Base-by-base conservation (phyloP, 352 stramenopile genomes). In the Phytophthora hibernalis region DNA sequence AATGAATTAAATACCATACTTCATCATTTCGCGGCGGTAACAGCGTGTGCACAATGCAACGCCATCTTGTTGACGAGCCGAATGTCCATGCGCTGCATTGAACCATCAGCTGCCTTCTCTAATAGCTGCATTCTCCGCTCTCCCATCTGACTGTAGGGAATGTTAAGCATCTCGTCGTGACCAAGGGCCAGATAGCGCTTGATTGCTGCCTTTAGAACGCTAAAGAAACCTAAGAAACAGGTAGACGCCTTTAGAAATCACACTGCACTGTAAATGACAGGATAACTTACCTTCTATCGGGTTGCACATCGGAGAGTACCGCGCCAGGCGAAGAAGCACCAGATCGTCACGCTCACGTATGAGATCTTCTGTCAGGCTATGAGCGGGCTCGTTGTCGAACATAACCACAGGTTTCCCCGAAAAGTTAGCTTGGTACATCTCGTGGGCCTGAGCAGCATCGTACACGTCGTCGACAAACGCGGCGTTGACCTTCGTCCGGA, bases 241-340 rank as follows among this genome's bases (percentile, higher is more conserved):
- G 38, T 37, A n/a, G n/a, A n/a, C n/a, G n/a, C n/a, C 22, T 15
- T 24, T 53, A 53, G 45, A 38, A 11, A 38, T 37, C 31, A 28
- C n/a, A 18, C 20, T 20, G 26, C 47, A 15, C 8, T 53, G 26
- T 18, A 38, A 38, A 16, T 21, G 26, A 35, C 22, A 37, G 31
- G 31, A 28, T 33, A 33, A 16, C 28, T 12, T 15, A 56, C 30
- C 49, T 49, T 63, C 61, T 26, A 68, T 68, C 3, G 52, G 51
- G 33, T 68, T 68, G 33, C 61, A 62, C 50, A 68, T 68, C 11
- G 45, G 53, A 16, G 38, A 56, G 24, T 69, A 63, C 18, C 44
- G 42, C 0, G 9, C 61, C 1, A 69, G 11, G 1, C 45, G 45
- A 3, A 69, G 53, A 8, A 63, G 35, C 1, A 63, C 26, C 8